phyloP scores from a whole-genome alignment of 805 yeast species.

The Metschnikowia drakensbergensis region DNA sequence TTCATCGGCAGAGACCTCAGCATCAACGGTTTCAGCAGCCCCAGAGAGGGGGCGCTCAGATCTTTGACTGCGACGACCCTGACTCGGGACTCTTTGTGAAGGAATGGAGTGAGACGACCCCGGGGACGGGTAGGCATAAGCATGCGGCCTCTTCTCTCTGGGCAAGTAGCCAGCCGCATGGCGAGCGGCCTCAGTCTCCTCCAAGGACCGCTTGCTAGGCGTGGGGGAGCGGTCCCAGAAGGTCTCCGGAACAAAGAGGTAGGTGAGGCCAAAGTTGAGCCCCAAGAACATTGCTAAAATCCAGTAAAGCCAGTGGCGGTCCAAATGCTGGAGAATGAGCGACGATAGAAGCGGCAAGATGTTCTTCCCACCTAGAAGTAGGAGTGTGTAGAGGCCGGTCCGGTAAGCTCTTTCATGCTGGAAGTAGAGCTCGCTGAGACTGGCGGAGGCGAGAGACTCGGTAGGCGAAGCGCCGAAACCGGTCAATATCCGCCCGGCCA shows the following conservation, averaged over 20 bases:
- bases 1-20: background rate
- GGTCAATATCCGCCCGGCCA: conserved; percentile 55
- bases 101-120: background rate
- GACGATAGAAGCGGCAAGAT: conserved; percentile 55
- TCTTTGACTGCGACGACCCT: background rate
- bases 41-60: background rate
- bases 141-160: conserved; percentile 28
- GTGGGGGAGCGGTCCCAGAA: conserved; percentile 57
- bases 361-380: conserved; percentile 60
- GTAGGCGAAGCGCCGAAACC: conserved; percentile 63
- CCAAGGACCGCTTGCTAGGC: conserved; percentile 43
- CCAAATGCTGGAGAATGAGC: conserved; percentile 44
- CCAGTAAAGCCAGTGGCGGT: conserved; percentile 63
- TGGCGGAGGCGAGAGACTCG: conserved; percentile 57
- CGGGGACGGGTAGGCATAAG: conserved; percentile 24
- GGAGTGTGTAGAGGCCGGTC: conserved; percentile 53
- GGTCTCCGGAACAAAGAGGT: conserved; percentile 60
- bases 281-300: conserved; percentile 52
- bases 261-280: conserved; percentile 39
- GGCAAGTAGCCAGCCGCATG: conserved; percentile 25
- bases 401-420: conserved; percentile 61
- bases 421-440: conserved; percentile 58
- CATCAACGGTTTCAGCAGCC: background rate
- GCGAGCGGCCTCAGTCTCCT: conserved; percentile 48
- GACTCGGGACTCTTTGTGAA: background rate